Conservation (phyloP, 192 early-diverging fungal genomes). For the Coemansia sp. region DNA sequence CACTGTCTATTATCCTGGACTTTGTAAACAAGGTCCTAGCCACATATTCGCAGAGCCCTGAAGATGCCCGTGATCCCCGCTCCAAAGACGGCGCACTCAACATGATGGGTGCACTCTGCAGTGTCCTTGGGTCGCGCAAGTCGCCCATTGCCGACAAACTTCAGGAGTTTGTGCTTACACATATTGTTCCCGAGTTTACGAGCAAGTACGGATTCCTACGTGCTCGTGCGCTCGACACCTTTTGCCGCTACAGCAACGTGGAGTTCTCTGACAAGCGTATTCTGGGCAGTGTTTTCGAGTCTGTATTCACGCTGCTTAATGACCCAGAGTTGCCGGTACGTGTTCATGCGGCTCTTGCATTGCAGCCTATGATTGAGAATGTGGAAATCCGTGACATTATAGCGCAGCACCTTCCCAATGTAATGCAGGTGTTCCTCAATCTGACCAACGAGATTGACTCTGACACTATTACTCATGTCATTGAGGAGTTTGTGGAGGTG, state of each 20-base stretch:
- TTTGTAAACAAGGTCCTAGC: constrained; percentile 77
- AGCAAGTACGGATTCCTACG: constrained; percentile 81
- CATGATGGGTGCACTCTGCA: constrained; percentile 80
- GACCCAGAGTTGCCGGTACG: constrained; percentile 87
- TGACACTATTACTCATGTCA: constrained; percentile 81
- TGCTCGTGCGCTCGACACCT: constrained; percentile 66
- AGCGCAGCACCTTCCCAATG: constrained; percentile 74
- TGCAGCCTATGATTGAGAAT: constrained; percentile 78
- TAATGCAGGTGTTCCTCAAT: constrained; percentile 86
- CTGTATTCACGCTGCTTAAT: constrained; percentile 56
- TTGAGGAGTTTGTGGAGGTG: constrained; percentile 89
- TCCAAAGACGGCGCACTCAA: constrained; percentile 89
- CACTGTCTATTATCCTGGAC: constrained; percentile 76
- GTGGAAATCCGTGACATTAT: constrained; percentile 72
- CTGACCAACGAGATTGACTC: constrained; percentile 93
- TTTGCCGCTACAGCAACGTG: constrained; percentile 60
- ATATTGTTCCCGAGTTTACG: constrained; percentile 90
- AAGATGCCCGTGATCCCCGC: constrained; percentile 68
- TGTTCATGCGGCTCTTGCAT: constrained; percentile 80
- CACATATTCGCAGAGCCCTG: constrained; percentile 66
- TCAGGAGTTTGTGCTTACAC: constrained; percentile 79
- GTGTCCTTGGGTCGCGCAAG: constrained; percentile 66
- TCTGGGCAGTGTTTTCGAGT: constrained; percentile 59
- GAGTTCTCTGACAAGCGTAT: constrained; percentile 63
- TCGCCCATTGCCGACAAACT: constrained; percentile 76